Conservation (phyloP, 2,329 filamentous ascomycete genomes). For the Stachybotrys chartarum region DNA sequence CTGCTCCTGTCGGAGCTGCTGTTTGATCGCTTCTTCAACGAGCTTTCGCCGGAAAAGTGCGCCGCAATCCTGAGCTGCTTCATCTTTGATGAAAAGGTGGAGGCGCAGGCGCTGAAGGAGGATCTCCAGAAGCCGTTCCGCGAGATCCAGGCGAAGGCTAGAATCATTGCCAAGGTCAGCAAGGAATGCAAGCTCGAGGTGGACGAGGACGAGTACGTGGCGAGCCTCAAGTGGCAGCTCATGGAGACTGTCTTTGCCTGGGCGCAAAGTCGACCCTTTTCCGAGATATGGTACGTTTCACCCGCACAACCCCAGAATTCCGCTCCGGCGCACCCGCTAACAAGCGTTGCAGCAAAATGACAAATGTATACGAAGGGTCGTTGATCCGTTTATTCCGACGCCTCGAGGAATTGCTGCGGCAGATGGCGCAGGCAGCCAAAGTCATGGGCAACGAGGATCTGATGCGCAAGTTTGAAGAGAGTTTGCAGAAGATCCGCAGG, state of each 20-base stretch:
- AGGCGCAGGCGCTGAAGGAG: slow-evolving; percentile 70
- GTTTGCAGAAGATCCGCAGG: slow-evolving; percentile 76
- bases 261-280: slow-evolving; percentile 84
- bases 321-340: slow-evolving; percentile 9
- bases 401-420: slow-evolving; percentile 85
- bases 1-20: slow-evolving; percentile 86
- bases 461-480: slow-evolving; percentile 83
- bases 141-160: slow-evolving; percentile 80
- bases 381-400: slow-evolving; percentile 94
- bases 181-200: slow-evolving; percentile 88
- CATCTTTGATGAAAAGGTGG: slow-evolving; percentile 94
- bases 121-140: slow-evolving; percentile 80
- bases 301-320: neutral
- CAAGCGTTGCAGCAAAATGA: slow-evolving; percentile 74
- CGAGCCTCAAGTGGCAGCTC: slow-evolving; percentile 84
- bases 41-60: slow-evolving; percentile 78
- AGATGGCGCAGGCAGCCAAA: slow-evolving; percentile 92
- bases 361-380: slow-evolving; percentile 93
- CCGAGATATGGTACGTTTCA: slow-evolving; percentile 79
- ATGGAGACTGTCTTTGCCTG: slow-evolving; percentile 96
- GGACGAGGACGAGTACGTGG: slow-evolving; percentile 92
- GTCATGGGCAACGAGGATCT: slow-evolving; percentile 97
- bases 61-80: slow-evolving; percentile 87
- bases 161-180: slow-evolving; percentile 85
- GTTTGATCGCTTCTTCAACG: slow-evolving; percentile 98